Conservation (phyloP, 2,329 filamentous ascomycete species). For the Fusarium anguioides region DNA sequence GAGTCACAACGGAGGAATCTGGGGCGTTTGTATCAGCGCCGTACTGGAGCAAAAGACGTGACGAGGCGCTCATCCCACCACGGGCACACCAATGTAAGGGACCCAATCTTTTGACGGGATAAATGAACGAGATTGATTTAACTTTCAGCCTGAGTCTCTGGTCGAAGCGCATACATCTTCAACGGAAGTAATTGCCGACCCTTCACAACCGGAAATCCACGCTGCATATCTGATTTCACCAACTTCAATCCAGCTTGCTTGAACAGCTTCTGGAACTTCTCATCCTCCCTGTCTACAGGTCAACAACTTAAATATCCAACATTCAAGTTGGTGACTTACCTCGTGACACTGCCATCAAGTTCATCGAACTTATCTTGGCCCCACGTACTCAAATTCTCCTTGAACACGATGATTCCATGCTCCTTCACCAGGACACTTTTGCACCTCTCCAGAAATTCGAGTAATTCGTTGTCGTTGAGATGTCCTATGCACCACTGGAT, state of each 20-base stretch:
- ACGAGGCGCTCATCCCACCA: too few species aligned
- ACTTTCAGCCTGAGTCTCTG: too few species aligned
- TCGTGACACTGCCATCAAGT: constrained; percentile 80
- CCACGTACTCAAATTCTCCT: constrained; percentile 76
- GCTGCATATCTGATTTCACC: constrained; percentile 77
- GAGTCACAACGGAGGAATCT: too few species aligned
- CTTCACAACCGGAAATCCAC: constrained; percentile 71
- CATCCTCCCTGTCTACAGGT: constrained; percentile 60
- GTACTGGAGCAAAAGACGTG: too few species aligned
- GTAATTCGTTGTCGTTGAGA: constrained; percentile 78
- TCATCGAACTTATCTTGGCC: constrained; percentile 78
- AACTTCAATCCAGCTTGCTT: constrained; percentile 74
- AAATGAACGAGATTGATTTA: too few species aligned
- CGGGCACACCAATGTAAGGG: too few species aligned
- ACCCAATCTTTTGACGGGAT: too few species aligned
- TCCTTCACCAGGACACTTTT: constrained; percentile 52
- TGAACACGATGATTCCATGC: constrained; percentile 50
- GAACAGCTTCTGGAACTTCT: constrained; percentile 78
- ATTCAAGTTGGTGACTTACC: constrained; percentile 51
- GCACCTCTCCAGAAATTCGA: constrained; percentile 73
- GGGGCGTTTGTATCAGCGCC: too few species aligned
- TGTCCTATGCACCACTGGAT: constrained; percentile 92
- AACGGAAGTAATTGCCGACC: constrained; percentile 71
- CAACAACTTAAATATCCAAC: accelerated
- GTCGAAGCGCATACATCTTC: constrained; percentile 79